Evolutionary conservation across 2,329 filamentous ascomycete species (phyloP).

Genomic region (Aspergillus spinulosporus): DNA sequence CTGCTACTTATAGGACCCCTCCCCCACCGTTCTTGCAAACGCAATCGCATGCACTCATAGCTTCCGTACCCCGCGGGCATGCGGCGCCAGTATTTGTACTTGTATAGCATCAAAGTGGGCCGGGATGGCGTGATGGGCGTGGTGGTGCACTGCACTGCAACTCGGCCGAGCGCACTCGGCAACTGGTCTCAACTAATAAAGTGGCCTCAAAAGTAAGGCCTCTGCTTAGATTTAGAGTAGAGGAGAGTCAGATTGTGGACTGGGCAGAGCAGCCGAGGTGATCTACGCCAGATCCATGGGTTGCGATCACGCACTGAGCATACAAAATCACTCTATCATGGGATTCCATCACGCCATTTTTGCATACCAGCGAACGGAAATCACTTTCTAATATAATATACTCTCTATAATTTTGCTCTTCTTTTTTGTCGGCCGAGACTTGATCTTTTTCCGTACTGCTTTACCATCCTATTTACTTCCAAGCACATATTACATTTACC

Average conservation of each 20-base stretch:
- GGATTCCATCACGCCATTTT: background rate
- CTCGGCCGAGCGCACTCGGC: background rate
- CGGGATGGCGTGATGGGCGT: constrained; percentile 35
- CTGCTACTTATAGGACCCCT: background rate
- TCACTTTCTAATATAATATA: too few species aligned
- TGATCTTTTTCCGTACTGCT: too few species aligned
- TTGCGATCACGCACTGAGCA: background rate
- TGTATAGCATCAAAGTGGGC: constrained; percentile 37
- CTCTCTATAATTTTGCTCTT: too few species aligned
- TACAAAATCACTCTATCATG: background rate
- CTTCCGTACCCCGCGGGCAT: background rate
- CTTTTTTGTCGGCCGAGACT: too few species aligned
- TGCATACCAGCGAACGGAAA: too few species aligned
- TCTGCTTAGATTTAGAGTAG: too few species aligned
- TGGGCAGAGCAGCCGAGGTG: background rate
- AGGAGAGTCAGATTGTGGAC: background rate
- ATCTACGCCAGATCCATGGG: background rate
- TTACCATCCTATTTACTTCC: too few species aligned
- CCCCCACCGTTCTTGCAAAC: background rate
- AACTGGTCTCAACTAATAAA: too few species aligned
- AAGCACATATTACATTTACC: too few species aligned
- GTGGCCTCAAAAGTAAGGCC: too few species aligned
- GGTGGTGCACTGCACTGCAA: too few species aligned
- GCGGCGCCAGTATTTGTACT: background rate
- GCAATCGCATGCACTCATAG: background rate